Evolutionary conservation across 352 stramenopile genomes (phyloP).

Genomic region (Globisporangium iwayamae): DNA sequence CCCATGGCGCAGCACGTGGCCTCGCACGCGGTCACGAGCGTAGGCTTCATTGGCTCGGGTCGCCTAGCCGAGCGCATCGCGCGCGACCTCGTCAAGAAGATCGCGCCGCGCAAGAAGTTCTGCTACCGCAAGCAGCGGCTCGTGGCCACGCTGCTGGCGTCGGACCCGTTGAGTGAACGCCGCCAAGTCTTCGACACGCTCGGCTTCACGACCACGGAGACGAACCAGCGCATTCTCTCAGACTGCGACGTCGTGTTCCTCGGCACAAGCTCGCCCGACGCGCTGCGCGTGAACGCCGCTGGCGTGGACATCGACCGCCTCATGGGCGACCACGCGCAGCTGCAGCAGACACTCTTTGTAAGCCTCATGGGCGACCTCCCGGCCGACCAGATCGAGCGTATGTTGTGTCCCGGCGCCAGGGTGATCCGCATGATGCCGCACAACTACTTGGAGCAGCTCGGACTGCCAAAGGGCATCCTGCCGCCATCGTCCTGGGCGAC

Average conservation of each 20-base stretch:
- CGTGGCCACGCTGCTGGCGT: constrained; percentile 62
- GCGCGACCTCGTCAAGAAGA: constrained; percentile 58
- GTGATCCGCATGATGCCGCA: constrained; percentile 77
- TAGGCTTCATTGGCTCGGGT: constrained; percentile 72
- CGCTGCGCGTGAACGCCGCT: constrained; percentile 28
- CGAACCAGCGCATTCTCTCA: constrained; percentile 53
- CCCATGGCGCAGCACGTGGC: constrained; percentile 15
- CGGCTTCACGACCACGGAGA: constrained; percentile 60
- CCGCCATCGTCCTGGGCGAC: constrained; percentile 51
- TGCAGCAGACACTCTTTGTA: constrained; percentile 59
- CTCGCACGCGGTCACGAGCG: constrained; percentile 45
- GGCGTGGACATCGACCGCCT: constrained; percentile 14
- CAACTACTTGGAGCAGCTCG: constrained; percentile 48
- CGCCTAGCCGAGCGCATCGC: constrained; percentile 59
- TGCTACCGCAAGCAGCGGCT: constrained; percentile 73
- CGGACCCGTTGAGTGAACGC: constrained; percentile 52
- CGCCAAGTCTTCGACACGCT: constrained; percentile 55
- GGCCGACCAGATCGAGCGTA: constrained; percentile 43
- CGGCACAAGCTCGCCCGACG: constrained; percentile 47
- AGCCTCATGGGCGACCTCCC: constrained; percentile 67
- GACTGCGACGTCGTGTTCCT: constrained; percentile 75
- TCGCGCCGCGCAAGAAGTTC: constrained; percentile 57
- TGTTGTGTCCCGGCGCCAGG: constrained; percentile 59
- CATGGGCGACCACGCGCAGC: not conserved
- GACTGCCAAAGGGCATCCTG: constrained; percentile 47